Percentiles rank a stretch among this genome's conserved stretches.
phyloP scores from a whole-genome alignment of 2,329 filamentous ascomycete species.

The Volutella citrinella region DNA sequence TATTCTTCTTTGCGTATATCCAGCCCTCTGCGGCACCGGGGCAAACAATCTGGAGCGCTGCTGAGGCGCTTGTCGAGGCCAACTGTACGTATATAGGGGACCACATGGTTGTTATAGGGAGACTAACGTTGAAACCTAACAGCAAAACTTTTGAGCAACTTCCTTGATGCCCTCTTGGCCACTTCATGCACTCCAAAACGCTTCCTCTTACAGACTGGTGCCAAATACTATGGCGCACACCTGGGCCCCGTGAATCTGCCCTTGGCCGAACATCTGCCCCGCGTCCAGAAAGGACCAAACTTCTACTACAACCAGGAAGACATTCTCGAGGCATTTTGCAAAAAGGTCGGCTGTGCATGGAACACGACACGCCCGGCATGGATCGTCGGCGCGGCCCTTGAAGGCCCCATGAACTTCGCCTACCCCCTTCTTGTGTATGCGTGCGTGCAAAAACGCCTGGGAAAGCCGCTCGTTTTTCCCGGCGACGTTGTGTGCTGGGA shows the following conservation, averaged over 20 bases:
- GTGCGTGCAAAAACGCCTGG: background rate
- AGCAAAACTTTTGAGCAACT: constrained; percentile 5
- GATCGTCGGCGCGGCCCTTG: background rate
- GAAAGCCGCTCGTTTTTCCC: background rate
- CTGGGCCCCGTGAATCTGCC: background rate
- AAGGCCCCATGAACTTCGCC: background rate
- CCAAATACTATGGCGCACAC: constrained; percentile 6
- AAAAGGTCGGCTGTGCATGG: background rate
- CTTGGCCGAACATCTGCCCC: background rate
- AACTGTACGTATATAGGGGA: too few species aligned
- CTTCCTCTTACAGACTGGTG: constrained; percentile 6
- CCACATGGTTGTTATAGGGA: too few species aligned
- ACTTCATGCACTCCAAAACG: background rate
- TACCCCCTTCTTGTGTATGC: constrained; percentile 1
- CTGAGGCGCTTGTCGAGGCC: constrained; percentile 1
- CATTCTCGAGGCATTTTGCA: constrained; percentile 1
- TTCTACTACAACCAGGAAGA: constrained; percentile 10
- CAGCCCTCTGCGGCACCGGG: background rate
- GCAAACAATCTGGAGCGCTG: background rate
- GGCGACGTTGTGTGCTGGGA: constrained; percentile 2
- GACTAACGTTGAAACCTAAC: background rate
- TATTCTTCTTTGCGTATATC: constrained; percentile 9
- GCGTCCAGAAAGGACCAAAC: background rate
- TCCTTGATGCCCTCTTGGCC: constrained; percentile 1
- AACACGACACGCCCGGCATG: background rate